Evolutionary conservation across 805 yeast genomes (phyloP).

Genomic region (Hemisphaericaspora nanyangensis): DNA sequence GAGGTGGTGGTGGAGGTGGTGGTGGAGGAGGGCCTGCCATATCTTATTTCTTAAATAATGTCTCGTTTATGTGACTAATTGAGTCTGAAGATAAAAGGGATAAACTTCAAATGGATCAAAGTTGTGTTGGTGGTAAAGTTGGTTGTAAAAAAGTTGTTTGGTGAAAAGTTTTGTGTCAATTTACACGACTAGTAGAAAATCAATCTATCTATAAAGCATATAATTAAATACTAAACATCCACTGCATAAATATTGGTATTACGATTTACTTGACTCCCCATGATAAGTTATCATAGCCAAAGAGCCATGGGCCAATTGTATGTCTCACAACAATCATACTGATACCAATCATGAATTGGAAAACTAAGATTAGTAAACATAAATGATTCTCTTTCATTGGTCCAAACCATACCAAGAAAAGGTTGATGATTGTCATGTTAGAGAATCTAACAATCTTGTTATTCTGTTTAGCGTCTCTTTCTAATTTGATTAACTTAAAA

Average conservation of each 20-base stretch:
- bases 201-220: background rate
- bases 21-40: conserved; percentile 16
- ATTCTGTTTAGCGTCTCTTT: conserved; percentile 14
- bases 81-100: too few species aligned
- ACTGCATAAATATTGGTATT: too few species aligned
- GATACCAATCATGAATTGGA: conserved; percentile 68
- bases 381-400: conserved; percentile 83
- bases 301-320: conserved; percentile 76
- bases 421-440: conserved; percentile 84
- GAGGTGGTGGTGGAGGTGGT: conserved; percentile 26
- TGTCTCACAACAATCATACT: conserved; percentile 71
- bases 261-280: conserved; percentile 33
- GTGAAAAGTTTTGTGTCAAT: background rate
- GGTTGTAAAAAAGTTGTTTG: too few species aligned
- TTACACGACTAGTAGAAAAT: background rate
- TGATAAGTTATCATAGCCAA: conserved; percentile 79
- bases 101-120: too few species aligned
- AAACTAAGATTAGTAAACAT: conserved; percentile 52
- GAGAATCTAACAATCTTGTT: conserved; percentile 46
- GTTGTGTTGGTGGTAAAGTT: too few species aligned
- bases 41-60: background rate
- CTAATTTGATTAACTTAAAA: conserved; percentile 44
- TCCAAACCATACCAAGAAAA: conserved; percentile 81
- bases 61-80: too few species aligned
- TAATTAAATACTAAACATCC: background rate